Conservation (phyloP, 352 stramenopile genomes). For the Globisporangium polare region DNA sequence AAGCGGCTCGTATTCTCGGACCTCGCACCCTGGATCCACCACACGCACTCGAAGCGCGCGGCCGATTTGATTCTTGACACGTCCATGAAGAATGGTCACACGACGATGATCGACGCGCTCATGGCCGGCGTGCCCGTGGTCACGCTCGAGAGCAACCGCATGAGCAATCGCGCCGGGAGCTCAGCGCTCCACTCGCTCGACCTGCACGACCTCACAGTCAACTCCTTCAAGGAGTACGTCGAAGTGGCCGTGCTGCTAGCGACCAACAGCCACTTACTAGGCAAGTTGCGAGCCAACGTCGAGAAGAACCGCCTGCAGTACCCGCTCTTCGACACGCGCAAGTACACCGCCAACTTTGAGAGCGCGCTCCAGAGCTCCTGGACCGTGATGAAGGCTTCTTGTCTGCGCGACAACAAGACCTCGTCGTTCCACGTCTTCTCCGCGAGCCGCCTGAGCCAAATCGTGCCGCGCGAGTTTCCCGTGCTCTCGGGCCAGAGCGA, state of each 20-base stretch:
- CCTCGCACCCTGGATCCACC: constrained; percentile 69
- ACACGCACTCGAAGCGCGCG: constrained; percentile 65
- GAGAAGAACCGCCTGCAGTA: constrained; percentile 40
- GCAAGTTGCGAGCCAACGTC: constrained; percentile 31
- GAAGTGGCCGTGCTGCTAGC: constrained; percentile 61
- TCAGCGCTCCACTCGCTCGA: constrained; percentile 50
- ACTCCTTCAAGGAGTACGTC: constrained; percentile 81
- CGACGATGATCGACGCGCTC: constrained; percentile 71
- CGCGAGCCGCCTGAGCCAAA: constrained; percentile 12
- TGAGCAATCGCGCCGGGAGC: constrained; percentile 62
- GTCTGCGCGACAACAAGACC: not conserved
- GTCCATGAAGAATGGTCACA: constrained; percentile 82
- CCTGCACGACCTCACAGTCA: constrained; percentile 51
- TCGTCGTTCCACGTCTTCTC: constrained; percentile 40
- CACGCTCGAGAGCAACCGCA: constrained; percentile 60
- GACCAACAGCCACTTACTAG: constrained; percentile 25
- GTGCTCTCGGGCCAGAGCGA: constrained; percentile 35
- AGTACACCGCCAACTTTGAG: constrained; percentile 50
- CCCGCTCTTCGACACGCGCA: constrained; percentile 63
- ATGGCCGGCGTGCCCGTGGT: constrained; percentile 75
- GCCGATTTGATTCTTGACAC: constrained; percentile 81
- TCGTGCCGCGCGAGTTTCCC: constrained; percentile 27
- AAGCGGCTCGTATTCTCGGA: constrained; percentile 53
- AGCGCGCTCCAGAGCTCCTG: constrained; percentile 41
- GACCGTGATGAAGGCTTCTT: constrained; percentile 27